Evolutionary conservation across 805 yeast species (phyloP), one percentile per base, ranked within the genome.

Genomic region (Komagataella populi): DNA sequence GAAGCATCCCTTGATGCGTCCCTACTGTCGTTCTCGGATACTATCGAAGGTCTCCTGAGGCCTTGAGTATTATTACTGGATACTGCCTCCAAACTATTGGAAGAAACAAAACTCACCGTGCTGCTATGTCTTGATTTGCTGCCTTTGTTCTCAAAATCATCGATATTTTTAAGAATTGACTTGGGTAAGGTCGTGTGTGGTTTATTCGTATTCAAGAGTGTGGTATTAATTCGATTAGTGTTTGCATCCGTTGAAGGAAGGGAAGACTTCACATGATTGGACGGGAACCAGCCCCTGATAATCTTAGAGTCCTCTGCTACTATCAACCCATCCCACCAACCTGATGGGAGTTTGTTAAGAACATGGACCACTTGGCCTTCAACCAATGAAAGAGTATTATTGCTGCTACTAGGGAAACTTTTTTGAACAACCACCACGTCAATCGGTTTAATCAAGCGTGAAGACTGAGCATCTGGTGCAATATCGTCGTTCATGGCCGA

Each of bases 291-390:
- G 57, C 96, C 96, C 60, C 95, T 72, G 45, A 62, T 59, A 5
- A 74, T 63, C 4, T 70, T 64, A 30, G 60, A 74, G 6, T 76
- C 75, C 2, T 67, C 63, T 44, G 64, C 65, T 4, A 61, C 63
- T 44, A 70, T 56, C 16, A 83, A 71, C 8, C 96, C 96, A 63
- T 88, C 96, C 93, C 95, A 87, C 96, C 96, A 88, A 2, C 88
- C 86, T 2, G 79, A 63, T 45, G 74, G 77, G 14, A 78, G 70
- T 54, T 83, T 84, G 14, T 73, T 62, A n/a, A 86, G 61, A 12
- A 88, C 93, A 57, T 83, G 77, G 1, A 88, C 68, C 3, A 84
- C 72, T 55, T 85, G 95, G 17, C 89, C 91, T n/a, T 74, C 67
- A 50, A 64, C 66, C 18, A 84, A 64, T 20, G 76, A 73, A 45